Conservation (phyloP, 2,329 filamentous ascomycete species). For the Botrytis sinoallii region DNA sequence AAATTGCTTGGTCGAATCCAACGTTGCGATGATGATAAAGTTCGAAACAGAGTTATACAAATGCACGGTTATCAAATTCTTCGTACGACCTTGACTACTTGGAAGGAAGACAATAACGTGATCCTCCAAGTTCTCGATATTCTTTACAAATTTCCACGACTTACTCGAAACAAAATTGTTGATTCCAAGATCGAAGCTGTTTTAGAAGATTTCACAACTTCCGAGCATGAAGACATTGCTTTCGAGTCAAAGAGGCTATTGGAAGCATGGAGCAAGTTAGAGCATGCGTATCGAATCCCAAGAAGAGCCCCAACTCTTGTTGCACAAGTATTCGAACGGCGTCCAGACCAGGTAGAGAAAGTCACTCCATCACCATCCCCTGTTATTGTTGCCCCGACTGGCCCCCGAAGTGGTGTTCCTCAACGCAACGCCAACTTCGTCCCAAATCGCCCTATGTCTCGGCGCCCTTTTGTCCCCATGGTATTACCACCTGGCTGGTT, state of each 20-base stretch:
- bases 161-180: conserved; percentile 95
- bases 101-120: conserved; percentile 86
- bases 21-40: conserved; percentile 78
- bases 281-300: conserved; percentile 89
- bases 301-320: conserved; percentile 55
- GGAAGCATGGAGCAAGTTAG: conserved; percentile 82
- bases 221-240: conserved; percentile 72
- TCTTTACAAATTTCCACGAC: conserved; percentile 79
- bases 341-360: conserved; percentile 56
- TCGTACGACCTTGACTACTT: conserved; percentile 79
- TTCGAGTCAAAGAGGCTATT: conserved; percentile 68
- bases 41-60: conserved; percentile 83
- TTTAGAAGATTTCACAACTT: conserved; percentile 64
- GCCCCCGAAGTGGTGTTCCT: conserved; percentile 46
- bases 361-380: conserved; percentile 38
- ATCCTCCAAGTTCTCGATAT: conserved; percentile 87
- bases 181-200: conserved; percentile 92
- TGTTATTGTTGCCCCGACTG: conserved; percentile 44
- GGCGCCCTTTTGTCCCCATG: conserved; percentile 51
- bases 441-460: conserved; percentile 53
- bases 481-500: conserved; percentile 84
- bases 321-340: conserved; percentile 53
- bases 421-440: conserved; percentile 54
- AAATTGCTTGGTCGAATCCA: conserved; percentile 90
- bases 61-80: conserved; percentile 98